Evolutionary conservation across 345 rosid genomes (phyloP), one percentile per base, ranked within the genome.

Genomic region (Pelargonium nanum): DNA sequence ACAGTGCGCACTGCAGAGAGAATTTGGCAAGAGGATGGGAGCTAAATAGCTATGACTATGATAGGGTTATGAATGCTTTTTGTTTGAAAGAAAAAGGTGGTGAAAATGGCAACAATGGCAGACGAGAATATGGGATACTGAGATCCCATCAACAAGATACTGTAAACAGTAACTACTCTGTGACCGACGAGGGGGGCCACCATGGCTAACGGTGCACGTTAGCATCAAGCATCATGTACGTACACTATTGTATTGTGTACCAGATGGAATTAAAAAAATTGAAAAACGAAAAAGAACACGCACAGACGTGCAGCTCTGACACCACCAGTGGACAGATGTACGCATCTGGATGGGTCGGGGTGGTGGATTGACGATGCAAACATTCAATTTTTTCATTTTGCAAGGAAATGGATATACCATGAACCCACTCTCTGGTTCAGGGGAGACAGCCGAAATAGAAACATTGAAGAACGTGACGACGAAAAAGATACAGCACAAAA

Each of bases 261-360:
- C n/a, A n/a, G n/a, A n/a, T n/a, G n/a, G n/a, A 28, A 2, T 28
- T 34, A 15, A 5, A 9, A 34, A 15, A 15, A 34, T 5, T 34
- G 12, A 34, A 28, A 55, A 60, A 62, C 48, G 5, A 28, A 24
- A 63, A 53, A 15, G 9, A 26, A 61, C 64, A 67, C 26, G 30
- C 22, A 16, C 63, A 63, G 78, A 65, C 77, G 83, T 72, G 77
- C 70, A 70, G 72, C 62, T 52, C 81, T 72, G 81, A 75, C 82
- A 67, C 52, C 15, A 15, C n/a, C n/a, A n/a, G n/a, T 25, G 55
- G 68, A 68, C 74, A 48, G 34, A 26, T 32, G 76, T 69, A 73
- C 81, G 66, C 60, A 57, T 71, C 57, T 45, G 9, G 24, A 25
- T 16, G 26, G 40, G 26, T 34, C 10, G 13, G 45, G 56, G 22